phyloP scores from a whole-genome alignment of 2,329 filamentous ascomycete species.

The Nannizzia gypsea region DNA sequence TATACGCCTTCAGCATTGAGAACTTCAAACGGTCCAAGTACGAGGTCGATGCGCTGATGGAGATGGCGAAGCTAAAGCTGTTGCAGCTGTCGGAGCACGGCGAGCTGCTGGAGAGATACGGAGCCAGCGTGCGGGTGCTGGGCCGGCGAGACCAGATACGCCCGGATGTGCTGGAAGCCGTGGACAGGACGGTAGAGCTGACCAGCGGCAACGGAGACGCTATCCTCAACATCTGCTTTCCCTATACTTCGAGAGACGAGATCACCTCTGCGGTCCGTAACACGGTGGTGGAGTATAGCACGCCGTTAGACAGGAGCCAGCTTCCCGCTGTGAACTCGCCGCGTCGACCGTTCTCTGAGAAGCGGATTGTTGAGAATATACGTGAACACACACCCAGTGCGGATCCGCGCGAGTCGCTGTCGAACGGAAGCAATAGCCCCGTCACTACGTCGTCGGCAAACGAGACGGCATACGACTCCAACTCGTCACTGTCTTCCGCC shows the following conservation, averaged over 20 bases:
- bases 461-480: constrained; percentile 6
- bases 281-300: constrained; percentile 77
- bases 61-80: constrained; percentile 91
- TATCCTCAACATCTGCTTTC: constrained; percentile 89
- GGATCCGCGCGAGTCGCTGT: constrained; percentile 31
- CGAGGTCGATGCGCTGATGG: constrained; percentile 94
- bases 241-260: constrained; percentile 90
- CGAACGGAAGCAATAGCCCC: not conserved
- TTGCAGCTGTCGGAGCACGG: constrained; percentile 86
- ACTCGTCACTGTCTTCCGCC: constrained; percentile 30
- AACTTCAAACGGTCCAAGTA: constrained; percentile 97
- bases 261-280: constrained; percentile 81
- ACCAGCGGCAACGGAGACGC: constrained; percentile 75
- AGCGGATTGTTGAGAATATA: constrained; percentile 76
- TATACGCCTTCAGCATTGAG: constrained; percentile 97
- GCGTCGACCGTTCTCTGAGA: constrained; percentile 70
- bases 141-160: constrained; percentile 76
- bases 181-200: constrained; percentile 74
- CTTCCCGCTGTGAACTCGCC: constrained; percentile 26
- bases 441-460: constrained; percentile 17
- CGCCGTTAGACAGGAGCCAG: constrained; percentile 44
- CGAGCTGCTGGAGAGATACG: constrained; percentile 83
- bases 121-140: constrained; percentile 71
- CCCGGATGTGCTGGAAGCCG: constrained; percentile 75
- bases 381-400: constrained; percentile 50